Percentiles rank a stretch among this genome's conserved stretches.
Conservation (phyloP, 805 yeast species). For the Candida lessepsii region DNA sequence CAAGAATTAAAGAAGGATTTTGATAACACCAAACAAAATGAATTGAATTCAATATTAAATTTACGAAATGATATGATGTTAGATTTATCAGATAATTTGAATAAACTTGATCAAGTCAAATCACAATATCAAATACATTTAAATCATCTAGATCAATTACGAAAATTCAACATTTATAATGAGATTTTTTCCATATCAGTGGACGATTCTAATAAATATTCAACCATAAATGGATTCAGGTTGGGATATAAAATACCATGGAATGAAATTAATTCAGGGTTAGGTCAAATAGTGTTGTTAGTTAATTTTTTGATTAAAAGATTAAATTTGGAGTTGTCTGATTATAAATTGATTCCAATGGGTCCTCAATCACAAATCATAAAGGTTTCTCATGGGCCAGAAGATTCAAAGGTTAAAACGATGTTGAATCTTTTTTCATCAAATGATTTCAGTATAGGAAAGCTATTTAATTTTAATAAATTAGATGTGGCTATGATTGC, state of each 20-base stretch:
- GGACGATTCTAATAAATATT: slow-evolving; percentile 66
- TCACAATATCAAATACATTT: slow-evolving; percentile 61
- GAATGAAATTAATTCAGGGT: slow-evolving; percentile 88
- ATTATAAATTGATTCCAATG: slow-evolving; percentile 71
- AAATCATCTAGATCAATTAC: slow-evolving; percentile 64
- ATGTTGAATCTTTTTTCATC: slow-evolving; percentile 59
- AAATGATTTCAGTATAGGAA: slow-evolving; percentile 71
- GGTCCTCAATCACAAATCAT: slow-evolving; percentile 83
- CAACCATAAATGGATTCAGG: slow-evolving; percentile 81
- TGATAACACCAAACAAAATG: slow-evolving; percentile 31
- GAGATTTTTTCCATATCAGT: slow-evolving; percentile 82
- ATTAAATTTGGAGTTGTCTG: slow-evolving; percentile 52
- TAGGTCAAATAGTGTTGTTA: slow-evolving; percentile 78
- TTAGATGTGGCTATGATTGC: slow-evolving; percentile 83
- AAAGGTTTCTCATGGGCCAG: slow-evolving; percentile 28
- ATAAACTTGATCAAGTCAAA: slow-evolving; percentile 61
- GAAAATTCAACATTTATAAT: slow-evolving; percentile 78
- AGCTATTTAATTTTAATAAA: slow-evolving; percentile 69
- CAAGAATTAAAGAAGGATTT: slow-evolving; percentile 41
- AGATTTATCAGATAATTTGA: slow-evolving; percentile 48
- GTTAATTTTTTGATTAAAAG: slow-evolving; percentile 62
- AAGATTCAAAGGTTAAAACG: slow-evolving; percentile 29
- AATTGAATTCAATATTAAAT: slow-evolving; percentile 47
- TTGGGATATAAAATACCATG: slow-evolving; percentile 80
- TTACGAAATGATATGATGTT: slow-evolving; percentile 56